Base-by-base conservation (phyloP, 164 flowering plant genomes). In the Tetrastigma voinierianum region DNA sequence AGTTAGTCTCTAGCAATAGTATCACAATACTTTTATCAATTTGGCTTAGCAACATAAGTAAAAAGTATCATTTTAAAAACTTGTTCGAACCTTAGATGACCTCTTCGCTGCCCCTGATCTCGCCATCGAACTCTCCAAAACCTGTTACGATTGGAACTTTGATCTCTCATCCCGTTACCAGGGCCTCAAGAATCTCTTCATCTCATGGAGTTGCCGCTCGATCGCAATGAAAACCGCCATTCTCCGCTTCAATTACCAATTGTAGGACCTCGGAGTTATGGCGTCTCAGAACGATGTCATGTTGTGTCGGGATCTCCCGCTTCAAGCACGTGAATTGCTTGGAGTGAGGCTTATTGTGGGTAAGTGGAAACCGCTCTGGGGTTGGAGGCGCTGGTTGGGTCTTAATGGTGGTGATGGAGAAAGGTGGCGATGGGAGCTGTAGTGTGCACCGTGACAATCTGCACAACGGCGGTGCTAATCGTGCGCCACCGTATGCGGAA, bases 331-430 rank as follows among this genome's bases (percentile, higher is more conserved):
- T 59, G 48, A 16, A 14, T n/a, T 40, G 14, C 40, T 44, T 2
- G 2, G 47, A 40, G 18, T 58, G 14, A 4, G 7, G 49, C 12
- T 45, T n/a, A 10, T 7, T n/a, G 19, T 14, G 17, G n/a, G 23
- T 44, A 17, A 2, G 51, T 24, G 5, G 96, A 78, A 70, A 86
- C 83, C 32, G 67, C 90, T 46, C 59, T 84, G 23, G 60, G 71
- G 72, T 74, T 90, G 68, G 96, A 90, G 78, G 80, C 77, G 67
- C 74, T 86, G 64, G 87, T 90, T 54, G 96, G 96, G 23, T 75
- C 82, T 90, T 63, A 92, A 90, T n/a, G 72, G 96, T 87, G 83
- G 76, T 80, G 49, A 83, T 75, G 8, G 40, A 32, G n/a, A 32
- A 32, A 4, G 3, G 40, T 32, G 3, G 40, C 40, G 54, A 70